Evolutionary conservation across 2,329 filamentous ascomycete genomes (phyloP), one percentile per base, ranked within the genome.

Genomic region (Dothiorella sarmentorum): DNA sequence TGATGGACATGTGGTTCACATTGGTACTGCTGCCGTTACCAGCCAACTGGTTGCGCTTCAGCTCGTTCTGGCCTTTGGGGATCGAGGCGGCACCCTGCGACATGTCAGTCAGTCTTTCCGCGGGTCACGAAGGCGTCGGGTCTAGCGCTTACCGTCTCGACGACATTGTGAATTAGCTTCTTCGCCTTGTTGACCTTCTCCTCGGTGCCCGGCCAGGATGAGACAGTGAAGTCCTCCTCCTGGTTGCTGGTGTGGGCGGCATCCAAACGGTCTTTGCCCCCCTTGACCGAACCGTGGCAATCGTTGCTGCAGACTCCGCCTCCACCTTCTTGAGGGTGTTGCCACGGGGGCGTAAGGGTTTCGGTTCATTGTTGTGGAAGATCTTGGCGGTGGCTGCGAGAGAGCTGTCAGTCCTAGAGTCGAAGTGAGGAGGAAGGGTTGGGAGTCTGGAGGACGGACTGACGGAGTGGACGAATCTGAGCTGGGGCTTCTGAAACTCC

Each of bases 261-360:
- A 76, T 99, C 94, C 80, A 93, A 97, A 67, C 94, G 91, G 67
- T 94, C 94, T 76, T 99, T 99, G 81, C 94, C 94, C 84, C 99
- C 94, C 78, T 99, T 99, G 74, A 99, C 94, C 69, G 94, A 99
- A 73, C 94, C 94, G 79, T 99, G 67, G 94, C 94, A 80, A 99
- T 99, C 78, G 99, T 99, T 75, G 94, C 94, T 64, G 88, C 88
- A 59, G 94, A 99, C 78, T 99, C 92, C 71, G 88, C 85, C 76
- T 99, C 94, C 94, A 99, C 99, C 77, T 97, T 99, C 82, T 99
- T 99, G 73, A 99, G 80, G 67, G 94, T 99, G 76, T 99, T 99
- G 79, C 94, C 94, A 93, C 94, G 94, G 78, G 94, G 94, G n/a
- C n/a, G n/a, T n/a, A n/a, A n/a, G n/a, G n/a, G n/a, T n/a, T n/a